Evolutionary conservation across 345 rosid species (phyloP), one percentile per base, ranked within the genome.

Genomic region (Ricinus communis): DNA sequence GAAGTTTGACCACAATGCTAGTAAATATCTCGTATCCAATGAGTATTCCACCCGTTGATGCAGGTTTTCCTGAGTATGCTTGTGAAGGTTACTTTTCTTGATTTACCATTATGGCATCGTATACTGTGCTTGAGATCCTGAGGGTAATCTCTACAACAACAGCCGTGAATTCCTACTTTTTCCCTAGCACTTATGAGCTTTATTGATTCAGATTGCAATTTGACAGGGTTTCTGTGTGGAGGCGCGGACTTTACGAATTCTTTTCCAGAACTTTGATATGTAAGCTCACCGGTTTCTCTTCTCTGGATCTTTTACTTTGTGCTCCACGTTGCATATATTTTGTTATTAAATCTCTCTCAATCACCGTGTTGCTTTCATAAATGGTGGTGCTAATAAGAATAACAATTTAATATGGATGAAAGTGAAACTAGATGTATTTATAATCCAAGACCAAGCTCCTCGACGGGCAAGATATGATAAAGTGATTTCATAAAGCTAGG

Each of bases 11-110:
- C 33, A 16, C 36, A 38, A 18, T 25, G 12, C 16, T 0, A 0
- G 36, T 22, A 21, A 21, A 21, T 4, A 63, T 49, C 50, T 21
- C 64, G 19, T 28, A 55, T 19, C 4, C n/a, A 24, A 62, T 24
- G 18, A 43, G 27, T 9, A 6, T 41, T 75, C 28, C 24, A 30
- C 19, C 31, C 38, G 6, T 52, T 16, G 36, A 54, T 81, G 86
- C 90, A 91, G 98, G 99, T 95, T 75, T 95, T 95, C 77, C 91
- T 95, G 40, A 95, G 91, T 76, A 95, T 95, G 99, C 82, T 95
- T 57, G 88, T 95, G 83, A 95, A 90, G 82, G 87, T 85, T 73
- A 87, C 92, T 68, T 90, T 87, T 84, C 91, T 90, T 68, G 99
- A 95, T 85, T 84, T 95, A 77, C 96, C 98, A 70, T 77, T 92